Conservation (phyloP, 176 grass and related monocot species). For the Leersia perrieri region DNA sequence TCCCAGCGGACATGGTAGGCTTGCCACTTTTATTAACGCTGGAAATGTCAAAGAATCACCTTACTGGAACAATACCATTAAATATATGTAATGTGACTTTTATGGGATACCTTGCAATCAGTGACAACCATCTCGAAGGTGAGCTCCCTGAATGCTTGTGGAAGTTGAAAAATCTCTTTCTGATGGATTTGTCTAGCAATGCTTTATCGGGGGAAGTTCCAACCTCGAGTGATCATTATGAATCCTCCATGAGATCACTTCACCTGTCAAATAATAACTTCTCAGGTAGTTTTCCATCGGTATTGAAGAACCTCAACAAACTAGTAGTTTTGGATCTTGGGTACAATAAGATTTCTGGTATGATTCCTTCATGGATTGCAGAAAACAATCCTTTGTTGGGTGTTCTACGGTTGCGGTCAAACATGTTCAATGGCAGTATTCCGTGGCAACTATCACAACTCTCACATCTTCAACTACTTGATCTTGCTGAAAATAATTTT, state of each 20-base stretch:
- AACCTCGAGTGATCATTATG: background rate
- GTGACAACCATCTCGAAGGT: too few relatives aligned
- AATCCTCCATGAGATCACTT: background rate
- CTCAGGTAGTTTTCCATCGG: background rate
- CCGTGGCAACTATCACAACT: slow-evolving; percentile 22
- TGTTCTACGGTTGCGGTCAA: slow-evolving; percentile 19
- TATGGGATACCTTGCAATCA: too few relatives aligned
- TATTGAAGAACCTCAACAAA: background rate
- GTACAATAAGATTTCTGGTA: background rate
- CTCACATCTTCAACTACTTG: slow-evolving; percentile 17
- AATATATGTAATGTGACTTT: too few relatives aligned
- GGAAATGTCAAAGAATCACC: slow-evolving; percentile 9
- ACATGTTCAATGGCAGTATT: slow-evolving; percentile 34
- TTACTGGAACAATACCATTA: slow-evolving; percentile 7
- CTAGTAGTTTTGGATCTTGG: background rate
- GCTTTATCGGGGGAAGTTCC: background rate
- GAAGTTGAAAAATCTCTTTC: background rate
- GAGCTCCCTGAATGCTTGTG: slow-evolving; percentile 34
- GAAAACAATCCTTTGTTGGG: background rate
- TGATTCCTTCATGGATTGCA: slow-evolving; percentile 21
- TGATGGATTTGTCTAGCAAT: slow-evolving; percentile 24
- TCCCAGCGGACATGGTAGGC: too few relatives aligned
- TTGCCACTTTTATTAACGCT: background rate
- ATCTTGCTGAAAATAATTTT: slow-evolving; percentile 36
- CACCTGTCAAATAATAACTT: slow-evolving; percentile 28